Evolutionary conservation across 257 asterid genomes (phyloP), one percentile per base, ranked within the genome.

Genomic region (Orobanche coerulescens): DNA sequence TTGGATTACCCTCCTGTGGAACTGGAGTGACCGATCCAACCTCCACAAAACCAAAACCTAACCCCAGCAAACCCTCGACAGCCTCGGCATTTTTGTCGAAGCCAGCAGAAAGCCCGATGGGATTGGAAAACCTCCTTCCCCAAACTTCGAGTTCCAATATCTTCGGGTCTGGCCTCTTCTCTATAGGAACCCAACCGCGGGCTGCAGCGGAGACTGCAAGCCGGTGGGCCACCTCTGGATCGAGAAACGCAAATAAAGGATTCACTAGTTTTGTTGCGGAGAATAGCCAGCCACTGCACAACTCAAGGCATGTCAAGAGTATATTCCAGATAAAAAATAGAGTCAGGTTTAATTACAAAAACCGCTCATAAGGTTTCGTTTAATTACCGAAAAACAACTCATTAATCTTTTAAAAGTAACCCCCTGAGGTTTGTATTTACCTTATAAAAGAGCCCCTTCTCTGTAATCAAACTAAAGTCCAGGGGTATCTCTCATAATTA

Each of bases 71-170:
- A 26, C 99, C 97, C 72, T 93, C 99, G 73, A 93, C 88, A 46
- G 97, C 96, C 75, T 89, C 99, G 0, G 96, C 99, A 74, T 93
- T 89, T 82, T 93, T 93, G 71, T 93, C 97, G 72, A 93, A 93
- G 59, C 98, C 98, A 60, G 99, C 99, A 61, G 96, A 66, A 58
- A 93, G 99, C 62, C 99, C 99, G 51, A 93, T 56, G 20, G 99
- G 99, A 76, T 93, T 89, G 70, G 97, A 86, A 89, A 93, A 93
- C 71, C 95, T 80, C 81, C 90, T 86, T 51, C 98, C 97, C 99
- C 97, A 93, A 30, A 93, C 90, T 70, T 81, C 85, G 20, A 80
- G 80, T 54, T 76, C 87, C 71, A 93, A 72, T 36, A 83, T 73
- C 30, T 83, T 11, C 49, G 88, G 97, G 68, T 93, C 97, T 0